phyloP scores from a whole-genome alignment of 345 rosid species.

The Aquilaria sinensis region DNA sequence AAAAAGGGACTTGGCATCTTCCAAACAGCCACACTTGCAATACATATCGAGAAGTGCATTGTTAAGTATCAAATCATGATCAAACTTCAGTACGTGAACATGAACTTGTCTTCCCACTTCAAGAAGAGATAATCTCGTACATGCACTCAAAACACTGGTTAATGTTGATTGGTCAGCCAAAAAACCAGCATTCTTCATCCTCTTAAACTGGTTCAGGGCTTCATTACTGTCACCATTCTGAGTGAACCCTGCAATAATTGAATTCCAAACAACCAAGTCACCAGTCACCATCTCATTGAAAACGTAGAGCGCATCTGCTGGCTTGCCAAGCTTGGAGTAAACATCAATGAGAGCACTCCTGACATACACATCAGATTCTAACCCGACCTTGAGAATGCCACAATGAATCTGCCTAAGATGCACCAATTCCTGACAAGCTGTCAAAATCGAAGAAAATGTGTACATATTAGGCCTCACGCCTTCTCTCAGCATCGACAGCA shows the following conservation, averaged over 20 bases:
- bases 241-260: constrained; percentile 52
- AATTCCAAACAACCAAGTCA: constrained; percentile 64
- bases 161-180: constrained; percentile 34
- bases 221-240: constrained; percentile 44
- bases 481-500: constrained; percentile 42
- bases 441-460: constrained; percentile 51
- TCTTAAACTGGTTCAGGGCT: constrained; percentile 43
- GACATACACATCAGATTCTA: constrained; percentile 47
- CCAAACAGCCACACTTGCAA: constrained; percentile 47
- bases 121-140: constrained; percentile 40
- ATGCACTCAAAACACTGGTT: constrained; percentile 52
- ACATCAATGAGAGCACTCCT: constrained; percentile 54
- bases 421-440: constrained; percentile 31
- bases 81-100: constrained; percentile 48
- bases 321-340: constrained; percentile 42
- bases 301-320: constrained; percentile 22
- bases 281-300: constrained; percentile 42
- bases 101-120: constrained; percentile 57
- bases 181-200: constrained; percentile 47
- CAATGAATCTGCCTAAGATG: constrained; percentile 43
- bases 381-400: constrained; percentile 35
- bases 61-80: constrained; percentile 45
- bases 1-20: constrained; percentile 42
- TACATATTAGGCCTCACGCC: constrained; percentile 48
- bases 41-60: constrained; percentile 64